phyloP scores from a whole-genome alignment of 495 filamentous ascomycete species.

The Niebla homalea region DNA sequence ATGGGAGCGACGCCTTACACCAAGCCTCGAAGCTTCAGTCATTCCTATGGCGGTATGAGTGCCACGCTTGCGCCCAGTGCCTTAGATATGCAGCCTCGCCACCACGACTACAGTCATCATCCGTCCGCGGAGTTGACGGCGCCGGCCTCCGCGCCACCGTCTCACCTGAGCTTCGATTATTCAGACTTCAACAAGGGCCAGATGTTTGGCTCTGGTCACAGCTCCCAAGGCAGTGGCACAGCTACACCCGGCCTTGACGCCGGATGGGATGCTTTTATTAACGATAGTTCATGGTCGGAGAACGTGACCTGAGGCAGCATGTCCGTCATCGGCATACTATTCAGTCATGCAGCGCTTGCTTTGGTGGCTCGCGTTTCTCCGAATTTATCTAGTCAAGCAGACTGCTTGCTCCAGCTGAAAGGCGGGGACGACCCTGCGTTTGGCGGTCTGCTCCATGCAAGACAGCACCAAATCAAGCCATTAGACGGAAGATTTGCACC shows the following conservation, averaged over 20 bases:
- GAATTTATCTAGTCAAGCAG: no score
- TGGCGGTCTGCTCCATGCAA: no score
- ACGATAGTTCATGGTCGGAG: conserved; percentile 16
- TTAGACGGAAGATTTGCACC: no score
- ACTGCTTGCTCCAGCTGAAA: no score
- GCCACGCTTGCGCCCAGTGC: conserved; percentile 20
- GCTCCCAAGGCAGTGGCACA: conserved; percentile 16
- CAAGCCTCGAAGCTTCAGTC: conserved; percentile 17
- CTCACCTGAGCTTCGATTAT: conserved; percentile 8
- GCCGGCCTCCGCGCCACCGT: conserved; percentile 8
- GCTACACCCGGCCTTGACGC: conserved; percentile 17
- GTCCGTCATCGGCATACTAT: no score
- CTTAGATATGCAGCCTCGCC: conserved; percentile 17
- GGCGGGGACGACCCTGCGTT: no score
- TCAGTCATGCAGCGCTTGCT: no score
- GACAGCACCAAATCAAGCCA: no score
- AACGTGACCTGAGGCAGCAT: conserved; percentile 9
- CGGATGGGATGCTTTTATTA: conserved; percentile 19
- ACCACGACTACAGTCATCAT: conserved; percentile 5
- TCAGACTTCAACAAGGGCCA: conserved; percentile 14
- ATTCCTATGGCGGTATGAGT: conserved; percentile 19
- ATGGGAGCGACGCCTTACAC: conserved; percentile 21
- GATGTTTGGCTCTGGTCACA: conserved; percentile 3
- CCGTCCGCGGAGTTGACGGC: conserved; percentile 5
- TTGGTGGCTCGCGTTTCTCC: no score